phyloP scores from a whole-genome alignment of 139 green algal species.

The Zygnema circumcarinatum region DNA sequence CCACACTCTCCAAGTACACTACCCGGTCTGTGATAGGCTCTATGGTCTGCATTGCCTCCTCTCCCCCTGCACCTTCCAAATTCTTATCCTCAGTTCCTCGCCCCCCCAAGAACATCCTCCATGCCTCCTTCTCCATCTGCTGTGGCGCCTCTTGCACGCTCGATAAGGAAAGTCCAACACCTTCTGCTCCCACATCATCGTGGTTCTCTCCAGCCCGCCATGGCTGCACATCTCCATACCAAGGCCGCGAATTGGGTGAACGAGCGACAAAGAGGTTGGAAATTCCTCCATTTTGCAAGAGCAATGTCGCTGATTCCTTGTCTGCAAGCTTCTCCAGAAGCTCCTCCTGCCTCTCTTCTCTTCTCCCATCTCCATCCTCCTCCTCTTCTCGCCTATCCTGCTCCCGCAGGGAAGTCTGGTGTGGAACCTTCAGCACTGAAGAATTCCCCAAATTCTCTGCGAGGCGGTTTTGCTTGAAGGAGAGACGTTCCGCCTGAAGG shows the following conservation, averaged over 20 bases:
- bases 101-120: background rate
- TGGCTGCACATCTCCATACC: background rate
- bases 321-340: too few relatives aligned
- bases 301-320: too few relatives aligned
- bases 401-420: too few relatives aligned
- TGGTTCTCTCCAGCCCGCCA: background rate
- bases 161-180: background rate
- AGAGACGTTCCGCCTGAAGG: too few relatives aligned
- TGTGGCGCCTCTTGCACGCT: background rate
- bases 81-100: background rate
- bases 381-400: too few relatives aligned
- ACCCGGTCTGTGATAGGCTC: constrained; percentile 33
- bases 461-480: too few relatives aligned
- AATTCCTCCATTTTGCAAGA: too few relatives aligned
- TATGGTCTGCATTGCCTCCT: background rate
- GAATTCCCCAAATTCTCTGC: too few relatives aligned
- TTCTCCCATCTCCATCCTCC: too few relatives aligned
- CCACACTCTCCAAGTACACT: constrained; percentile 27
- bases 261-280: background rate
- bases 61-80: background rate
- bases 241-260: background rate
- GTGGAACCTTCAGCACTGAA: too few relatives aligned
- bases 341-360: too few relatives aligned
- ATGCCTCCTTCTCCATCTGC: background rate
- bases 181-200: background rate